A percentile compares a stretch with the other conserved stretches of the same genome.
phyloP scores from a whole-genome alignment of 768 basidiomycete species.

The Russula lepida region DNA sequence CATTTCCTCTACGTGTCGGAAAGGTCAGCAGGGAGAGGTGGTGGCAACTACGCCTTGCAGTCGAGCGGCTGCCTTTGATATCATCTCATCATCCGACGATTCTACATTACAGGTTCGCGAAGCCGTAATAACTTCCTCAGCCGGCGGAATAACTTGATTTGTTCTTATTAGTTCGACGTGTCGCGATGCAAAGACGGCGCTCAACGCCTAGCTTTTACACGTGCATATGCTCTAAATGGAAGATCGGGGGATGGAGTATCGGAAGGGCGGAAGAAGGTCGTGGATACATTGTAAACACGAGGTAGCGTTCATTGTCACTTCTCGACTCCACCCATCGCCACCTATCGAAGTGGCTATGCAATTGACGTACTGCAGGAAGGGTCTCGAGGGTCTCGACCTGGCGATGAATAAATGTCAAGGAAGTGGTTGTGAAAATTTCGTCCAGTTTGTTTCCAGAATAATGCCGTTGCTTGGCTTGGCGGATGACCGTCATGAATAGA shows the following conservation, averaged over 20 bases:
- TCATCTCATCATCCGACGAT: slow-evolving; percentile 39
- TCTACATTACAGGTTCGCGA: slow-evolving; percentile 40
- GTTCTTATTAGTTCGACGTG: slow-evolving; percentile 3
- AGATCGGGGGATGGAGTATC: not conserved
- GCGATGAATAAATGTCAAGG: not conserved
- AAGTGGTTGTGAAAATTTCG: slow-evolving; percentile 7
- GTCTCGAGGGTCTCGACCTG: slow-evolving; percentile 31
- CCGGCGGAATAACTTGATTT: slow-evolving; percentile 33
- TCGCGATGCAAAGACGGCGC: not conserved
- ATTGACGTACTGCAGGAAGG: slow-evolving; percentile 31
- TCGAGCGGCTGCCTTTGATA: slow-evolving; percentile 37
- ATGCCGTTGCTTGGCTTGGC: not conserved
- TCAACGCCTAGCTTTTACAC: slow-evolving; percentile 12
- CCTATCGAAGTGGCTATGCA: slow-evolving; percentile 40
- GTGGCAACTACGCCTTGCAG: slow-evolving; percentile 21
- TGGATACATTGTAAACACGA: slow-evolving; percentile 37
- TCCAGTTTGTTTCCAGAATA: not conserved
- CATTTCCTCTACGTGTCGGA: slow-evolving; percentile 29
- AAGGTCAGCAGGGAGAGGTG: not conserved
- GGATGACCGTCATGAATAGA: slow-evolving; percentile 34
- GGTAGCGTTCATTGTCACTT: slow-evolving; percentile 29
- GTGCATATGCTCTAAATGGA: slow-evolving; percentile 26
- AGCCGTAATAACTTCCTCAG: slow-evolving; percentile 34
- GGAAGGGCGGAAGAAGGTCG: not conserved
- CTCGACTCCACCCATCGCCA: slow-evolving; percentile 42